phyloP scores from a whole-genome alignment of 202 grass and related monocot species.

The Cymbopogon flexuosus region DNA sequence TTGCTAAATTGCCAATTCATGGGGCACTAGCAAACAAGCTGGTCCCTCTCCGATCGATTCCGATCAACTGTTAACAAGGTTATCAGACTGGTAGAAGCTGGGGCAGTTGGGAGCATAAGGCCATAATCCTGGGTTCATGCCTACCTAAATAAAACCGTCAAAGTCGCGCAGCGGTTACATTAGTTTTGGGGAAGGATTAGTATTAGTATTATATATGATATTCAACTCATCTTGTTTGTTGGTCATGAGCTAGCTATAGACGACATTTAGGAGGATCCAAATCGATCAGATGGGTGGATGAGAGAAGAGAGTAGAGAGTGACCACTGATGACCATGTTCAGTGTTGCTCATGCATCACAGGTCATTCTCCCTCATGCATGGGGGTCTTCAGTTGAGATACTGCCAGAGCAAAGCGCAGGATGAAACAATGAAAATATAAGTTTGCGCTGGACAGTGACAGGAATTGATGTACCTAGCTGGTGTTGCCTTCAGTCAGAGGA shows the following conservation, averaged over 20 bases:
- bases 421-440: neutral
- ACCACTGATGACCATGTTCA: constrained; percentile 6
- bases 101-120: constrained; percentile 9
- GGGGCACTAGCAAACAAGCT: neutral
- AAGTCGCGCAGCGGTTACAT: neutral
- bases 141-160: neutral
- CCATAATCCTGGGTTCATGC: constrained; percentile 18
- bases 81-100: constrained; percentile 2
- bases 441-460: constrained; percentile 16
- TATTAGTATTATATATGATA: neutral
- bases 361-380: neutral
- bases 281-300: neutral
- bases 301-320: neutral
- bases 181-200: neutral
- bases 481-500: neutral
- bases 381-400: constrained; percentile 7
- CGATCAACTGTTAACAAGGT: neutral
- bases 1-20: neutral
- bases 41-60: neutral
- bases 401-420: neutral
- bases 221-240: constrained; percentile 8
- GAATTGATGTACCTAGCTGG: constrained; percentile 10
- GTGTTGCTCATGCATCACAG: neutral
- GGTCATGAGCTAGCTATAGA: neutral
- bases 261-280: constrained; percentile 21